These are phyloP conservation scores for Beauveria medogensis DNA, from an alignment of 2,329 filamentous ascomycete species.

Conservation along the genomic window DNA sequence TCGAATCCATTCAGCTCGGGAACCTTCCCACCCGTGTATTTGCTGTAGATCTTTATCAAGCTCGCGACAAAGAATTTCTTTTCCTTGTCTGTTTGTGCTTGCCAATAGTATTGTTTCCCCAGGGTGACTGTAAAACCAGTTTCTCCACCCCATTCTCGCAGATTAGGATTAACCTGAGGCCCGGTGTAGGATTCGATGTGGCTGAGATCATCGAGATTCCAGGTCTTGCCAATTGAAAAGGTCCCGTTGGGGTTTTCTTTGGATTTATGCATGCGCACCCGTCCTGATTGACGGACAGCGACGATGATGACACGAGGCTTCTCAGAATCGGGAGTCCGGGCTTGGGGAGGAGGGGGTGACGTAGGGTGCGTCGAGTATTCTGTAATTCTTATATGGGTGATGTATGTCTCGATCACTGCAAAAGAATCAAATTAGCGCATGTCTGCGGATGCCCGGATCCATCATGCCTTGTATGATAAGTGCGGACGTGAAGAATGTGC, in stretches of 20 bases:
- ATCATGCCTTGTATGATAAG: not conserved
- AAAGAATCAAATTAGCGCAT: constrained; percentile 12
- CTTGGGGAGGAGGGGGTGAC: constrained; percentile 71
- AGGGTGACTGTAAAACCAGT: constrained; percentile 83
- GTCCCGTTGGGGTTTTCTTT: constrained; percentile 89
- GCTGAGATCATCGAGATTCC: constrained; percentile 86
- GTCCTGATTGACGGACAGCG: constrained; percentile 82
- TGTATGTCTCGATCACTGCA: constrained; percentile 70
- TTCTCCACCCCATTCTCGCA: constrained; percentile 71
- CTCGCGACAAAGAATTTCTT: constrained; percentile 98
- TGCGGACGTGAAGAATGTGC: constrained; percentile 1
- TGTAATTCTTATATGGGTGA: constrained; percentile 87
- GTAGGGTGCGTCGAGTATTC: constrained; percentile 83
- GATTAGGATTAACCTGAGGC: constrained; percentile 44
- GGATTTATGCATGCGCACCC: constrained; percentile 93
- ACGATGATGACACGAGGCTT: constrained; percentile 90
- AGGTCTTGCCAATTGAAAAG: constrained; percentile 97
- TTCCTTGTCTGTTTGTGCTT: constrained; percentile 86
- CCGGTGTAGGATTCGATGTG: constrained; percentile 76
- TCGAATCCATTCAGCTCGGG: constrained; percentile 81
- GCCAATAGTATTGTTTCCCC: constrained; percentile 95
- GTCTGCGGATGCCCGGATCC: no score
- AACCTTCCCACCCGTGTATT: constrained; percentile 81
- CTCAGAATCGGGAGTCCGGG: constrained; percentile 61
- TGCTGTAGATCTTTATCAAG: constrained; percentile 90